phyloP scores from a whole-genome alignment of 352 stramenopile species.

The Phytophthora fragariaefolia region DNA sequence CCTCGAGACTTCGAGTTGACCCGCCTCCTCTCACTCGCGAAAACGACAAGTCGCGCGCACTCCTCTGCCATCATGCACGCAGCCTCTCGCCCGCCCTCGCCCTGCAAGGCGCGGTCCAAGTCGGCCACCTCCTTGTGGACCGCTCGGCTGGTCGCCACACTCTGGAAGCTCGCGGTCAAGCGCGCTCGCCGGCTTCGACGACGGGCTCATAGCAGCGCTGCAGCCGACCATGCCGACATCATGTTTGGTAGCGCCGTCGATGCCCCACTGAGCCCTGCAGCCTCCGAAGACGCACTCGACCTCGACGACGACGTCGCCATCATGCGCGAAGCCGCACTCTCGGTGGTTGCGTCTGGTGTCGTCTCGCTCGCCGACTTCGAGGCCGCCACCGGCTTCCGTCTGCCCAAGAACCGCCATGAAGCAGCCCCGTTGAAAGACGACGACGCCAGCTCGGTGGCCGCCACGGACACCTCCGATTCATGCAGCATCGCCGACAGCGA shows the following conservation, averaged over 20 bases:
- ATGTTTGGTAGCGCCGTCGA: constrained; percentile 14
- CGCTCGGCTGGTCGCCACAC: constrained; percentile 26
- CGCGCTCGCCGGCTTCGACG: constrained; percentile 25
- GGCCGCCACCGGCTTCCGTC: constrained; percentile 26
- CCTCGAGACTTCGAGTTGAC: neutral
- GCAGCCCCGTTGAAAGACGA: constrained; percentile 20
- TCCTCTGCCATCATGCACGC: constrained; percentile 23
- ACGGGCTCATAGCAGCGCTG: neutral
- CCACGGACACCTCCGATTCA: constrained; percentile 33
- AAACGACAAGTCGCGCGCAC: constrained; percentile 11
- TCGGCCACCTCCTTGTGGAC: constrained; percentile 30
- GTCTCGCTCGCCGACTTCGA: constrained; percentile 40
- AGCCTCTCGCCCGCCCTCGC: constrained; percentile 11
- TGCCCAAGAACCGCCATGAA: constrained; percentile 18
- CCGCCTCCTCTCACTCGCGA: constrained; percentile 24
- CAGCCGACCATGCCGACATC: constrained; percentile 2
- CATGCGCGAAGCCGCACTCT: constrained; percentile 34
- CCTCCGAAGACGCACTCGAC: neutral
- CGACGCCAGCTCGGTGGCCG: constrained; percentile 27
- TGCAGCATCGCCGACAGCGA: constrained; percentile 28
- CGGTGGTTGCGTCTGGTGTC: constrained; percentile 32
- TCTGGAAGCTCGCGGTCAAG: constrained; percentile 39
- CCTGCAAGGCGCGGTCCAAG: constrained; percentile 19
- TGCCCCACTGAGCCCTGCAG: neutral
- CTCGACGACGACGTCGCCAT: constrained; percentile 29